Evolutionary conservation across 306 rosid genomes (phyloP).

Genomic region (Quercus suber): DNA sequence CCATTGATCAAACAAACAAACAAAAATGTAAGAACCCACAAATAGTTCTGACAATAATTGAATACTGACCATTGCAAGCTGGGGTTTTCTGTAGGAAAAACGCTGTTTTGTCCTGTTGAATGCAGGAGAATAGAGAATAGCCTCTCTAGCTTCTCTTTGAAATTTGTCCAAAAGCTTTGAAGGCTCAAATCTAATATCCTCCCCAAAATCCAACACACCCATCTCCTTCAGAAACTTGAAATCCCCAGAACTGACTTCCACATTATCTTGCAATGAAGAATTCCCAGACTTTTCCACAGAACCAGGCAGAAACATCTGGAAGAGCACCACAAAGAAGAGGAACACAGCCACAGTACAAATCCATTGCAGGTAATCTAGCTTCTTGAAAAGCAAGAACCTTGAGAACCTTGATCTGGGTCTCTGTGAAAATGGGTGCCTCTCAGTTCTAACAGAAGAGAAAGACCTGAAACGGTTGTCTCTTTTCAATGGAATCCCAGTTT

Average conservation of each 20-base stretch:
- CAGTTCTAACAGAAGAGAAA: conserved; percentile 38
- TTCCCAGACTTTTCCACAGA: conserved; percentile 58
- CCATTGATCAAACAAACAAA: neutral
- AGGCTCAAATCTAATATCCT: conserved; percentile 62
- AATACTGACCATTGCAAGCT: conserved; percentile 77
- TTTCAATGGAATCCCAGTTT: conserved; percentile 57
- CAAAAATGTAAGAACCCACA: neutral
- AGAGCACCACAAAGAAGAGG: conserved; percentile 68
- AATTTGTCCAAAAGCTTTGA: conserved; percentile 65
- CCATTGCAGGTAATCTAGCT: conserved; percentile 90
- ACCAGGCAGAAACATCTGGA: conserved; percentile 85
- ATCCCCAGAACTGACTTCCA: conserved; percentile 40
- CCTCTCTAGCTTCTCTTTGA: conserved; percentile 36
- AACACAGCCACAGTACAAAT: conserved; percentile 82
- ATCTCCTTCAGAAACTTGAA: conserved; percentile 39
- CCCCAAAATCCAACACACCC: conserved; percentile 67
- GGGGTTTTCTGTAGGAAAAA: conserved; percentile 80
- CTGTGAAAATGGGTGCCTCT: conserved; percentile 58
- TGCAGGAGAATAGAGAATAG: conserved; percentile 26
- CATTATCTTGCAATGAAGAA: conserved; percentile 36
- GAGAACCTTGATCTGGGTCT: conserved; percentile 94
- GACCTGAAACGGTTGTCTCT: conserved; percentile 66
- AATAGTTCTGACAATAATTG: conserved; percentile 2
- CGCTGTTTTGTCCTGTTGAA: conserved; percentile 41
- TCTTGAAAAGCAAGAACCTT: conserved; percentile 65